These are phyloP conservation scores for Capronia americana DNA, from an alignment of 2,329 filamentous ascomycete species.

Conservation along the genomic window DNA sequence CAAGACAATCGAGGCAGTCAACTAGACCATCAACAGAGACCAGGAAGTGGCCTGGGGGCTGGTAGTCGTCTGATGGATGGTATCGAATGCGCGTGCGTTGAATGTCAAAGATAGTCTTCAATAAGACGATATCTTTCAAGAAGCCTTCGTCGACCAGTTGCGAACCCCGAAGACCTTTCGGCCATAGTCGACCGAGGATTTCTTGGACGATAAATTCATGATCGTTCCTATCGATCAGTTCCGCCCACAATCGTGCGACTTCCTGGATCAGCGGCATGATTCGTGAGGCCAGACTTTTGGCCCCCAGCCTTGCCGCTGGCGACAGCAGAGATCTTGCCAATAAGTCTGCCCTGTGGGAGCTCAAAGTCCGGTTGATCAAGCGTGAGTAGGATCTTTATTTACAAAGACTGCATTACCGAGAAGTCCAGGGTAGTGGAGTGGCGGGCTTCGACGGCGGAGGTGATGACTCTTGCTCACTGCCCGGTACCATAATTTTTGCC, in stretches of 20 bases:
- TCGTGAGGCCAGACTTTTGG: not conserved
- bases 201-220: constrained; percentile 10
- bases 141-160: constrained; percentile 8
- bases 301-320: not conserved
- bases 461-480: not conserved
- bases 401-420: not conserved
- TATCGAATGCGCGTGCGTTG: constrained; percentile 12
- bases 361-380: not conserved
- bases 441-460: not conserved
- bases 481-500: not conserved
- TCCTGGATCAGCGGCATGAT: constrained; percentile 11
- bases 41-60: not conserved
- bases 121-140: constrained; percentile 7
- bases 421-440: not conserved
- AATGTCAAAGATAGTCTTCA: constrained; percentile 13
- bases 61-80: not conserved
- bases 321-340: not conserved
- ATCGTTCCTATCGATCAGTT: constrained; percentile 3
- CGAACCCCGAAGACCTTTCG: not conserved
- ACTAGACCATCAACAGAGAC: constrained; percentile 1
- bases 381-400: not conserved
- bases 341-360: not conserved
- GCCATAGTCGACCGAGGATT: constrained; percentile 13
- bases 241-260: constrained; percentile 7
- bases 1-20: constrained; percentile 7